A percentile compares a stretch with the other conserved stretches of the same genome.
Conservation (phyloP, 306 rosid species). For the Quercus bicolor region DNA sequence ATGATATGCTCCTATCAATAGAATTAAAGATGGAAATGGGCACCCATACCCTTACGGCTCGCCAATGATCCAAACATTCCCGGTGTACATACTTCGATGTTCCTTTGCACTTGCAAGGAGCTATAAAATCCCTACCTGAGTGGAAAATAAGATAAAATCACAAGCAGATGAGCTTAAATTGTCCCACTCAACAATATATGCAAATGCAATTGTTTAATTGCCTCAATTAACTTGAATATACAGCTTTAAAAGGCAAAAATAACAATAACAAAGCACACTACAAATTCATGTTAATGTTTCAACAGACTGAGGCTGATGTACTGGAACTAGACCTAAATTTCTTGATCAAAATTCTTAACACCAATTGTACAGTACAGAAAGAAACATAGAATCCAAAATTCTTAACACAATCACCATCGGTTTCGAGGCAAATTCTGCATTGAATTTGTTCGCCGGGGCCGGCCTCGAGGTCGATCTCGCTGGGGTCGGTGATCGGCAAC, state of each 20-base stretch:
- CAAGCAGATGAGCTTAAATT: slow-evolving; percentile 21
- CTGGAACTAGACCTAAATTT: background rate
- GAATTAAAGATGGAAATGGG: slow-evolving; percentile 18
- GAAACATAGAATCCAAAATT: too few relatives aligned
- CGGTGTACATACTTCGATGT: slow-evolving; percentile 94
- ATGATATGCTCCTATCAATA: background rate
- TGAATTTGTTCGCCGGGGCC: slow-evolving; percentile 96
- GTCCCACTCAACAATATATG: background rate
- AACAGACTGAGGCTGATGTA: background rate
- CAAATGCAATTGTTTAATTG: too few relatives aligned
- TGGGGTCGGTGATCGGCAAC: slow-evolving; percentile 43
- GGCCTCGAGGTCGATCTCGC: slow-evolving; percentile 95
- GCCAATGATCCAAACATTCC: slow-evolving; percentile 98
- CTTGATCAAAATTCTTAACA: background rate
- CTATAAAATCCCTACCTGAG: slow-evolving; percentile 96
- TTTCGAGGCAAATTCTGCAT: slow-evolving; percentile 97
- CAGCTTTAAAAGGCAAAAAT: too few relatives aligned
- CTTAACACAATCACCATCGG: slow-evolving; percentile 58
- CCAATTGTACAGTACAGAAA: background rate
- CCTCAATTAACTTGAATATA: too few relatives aligned
- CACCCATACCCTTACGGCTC: slow-evolving; percentile 73
- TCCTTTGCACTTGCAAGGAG: slow-evolving; percentile 98
- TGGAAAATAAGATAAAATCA: background rate
- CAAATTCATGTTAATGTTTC: background rate
- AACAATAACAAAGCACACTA: too few relatives aligned